These are phyloP conservation scores for Avena eriantha DNA, from an alignment of 176 grass and related monocot species.

Conservation along the genomic window DNA sequence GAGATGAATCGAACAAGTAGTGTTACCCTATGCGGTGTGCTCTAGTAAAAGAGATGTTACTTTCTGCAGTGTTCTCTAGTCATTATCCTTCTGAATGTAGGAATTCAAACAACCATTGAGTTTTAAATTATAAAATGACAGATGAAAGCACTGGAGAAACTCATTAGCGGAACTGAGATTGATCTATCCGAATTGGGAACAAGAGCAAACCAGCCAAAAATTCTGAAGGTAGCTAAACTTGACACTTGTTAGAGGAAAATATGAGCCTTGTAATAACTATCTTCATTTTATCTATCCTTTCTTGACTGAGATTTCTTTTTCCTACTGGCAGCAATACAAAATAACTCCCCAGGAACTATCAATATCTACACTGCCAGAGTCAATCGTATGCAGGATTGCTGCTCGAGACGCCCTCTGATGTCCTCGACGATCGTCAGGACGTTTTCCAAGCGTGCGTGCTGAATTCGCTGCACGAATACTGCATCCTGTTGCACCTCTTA, in stretches of 20 bases:
- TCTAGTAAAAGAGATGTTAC: background rate
- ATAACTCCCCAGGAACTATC: slow-evolving; percentile 81
- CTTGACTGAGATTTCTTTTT: background rate
- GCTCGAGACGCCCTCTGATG: slow-evolving; percentile 72
- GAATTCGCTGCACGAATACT: background rate
- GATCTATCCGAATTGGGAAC: slow-evolving; percentile 64
- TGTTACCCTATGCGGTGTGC: background rate
- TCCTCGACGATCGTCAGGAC: background rate
- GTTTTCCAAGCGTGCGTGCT: background rate
- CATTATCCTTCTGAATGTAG: slow-evolving; percentile 10
- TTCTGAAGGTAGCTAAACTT: slow-evolving; percentile 69
- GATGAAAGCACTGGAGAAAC: slow-evolving; percentile 75
- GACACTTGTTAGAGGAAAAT: slow-evolving; percentile 5
- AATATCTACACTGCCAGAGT: slow-evolving; percentile 64
- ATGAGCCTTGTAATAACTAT: background rate
- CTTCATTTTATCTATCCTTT: background rate
- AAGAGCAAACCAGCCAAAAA: slow-evolving; percentile 68
- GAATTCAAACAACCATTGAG: background rate
- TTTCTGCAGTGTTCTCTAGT: background rate
- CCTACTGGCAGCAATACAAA: slow-evolving; percentile 75
- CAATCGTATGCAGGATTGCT: slow-evolving; percentile 78
- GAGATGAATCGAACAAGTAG: background rate
- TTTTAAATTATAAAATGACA: slow-evolving; percentile 29
- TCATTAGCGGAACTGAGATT: slow-evolving; percentile 67
- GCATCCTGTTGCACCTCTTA: background rate